Conservation (phyloP, 257 asterid species). For the Gentiana macrophylla region DNA sequence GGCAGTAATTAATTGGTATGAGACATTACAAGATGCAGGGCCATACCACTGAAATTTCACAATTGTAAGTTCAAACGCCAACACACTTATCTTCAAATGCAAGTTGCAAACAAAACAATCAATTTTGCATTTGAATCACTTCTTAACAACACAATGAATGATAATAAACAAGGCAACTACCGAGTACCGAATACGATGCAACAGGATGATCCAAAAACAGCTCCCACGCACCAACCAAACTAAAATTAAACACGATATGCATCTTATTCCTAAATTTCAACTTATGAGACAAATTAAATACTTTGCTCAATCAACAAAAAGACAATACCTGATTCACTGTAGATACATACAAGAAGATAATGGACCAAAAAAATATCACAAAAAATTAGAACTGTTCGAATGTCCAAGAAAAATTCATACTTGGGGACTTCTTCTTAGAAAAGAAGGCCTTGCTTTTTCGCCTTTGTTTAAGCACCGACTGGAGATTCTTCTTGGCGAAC, state of each 20-base stretch:
- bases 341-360: too few species aligned
- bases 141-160: neutral
- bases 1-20: too few species aligned
- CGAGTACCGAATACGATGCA: too few species aligned
- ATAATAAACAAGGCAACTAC: too few species aligned
- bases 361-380: neutral
- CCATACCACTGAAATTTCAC: neutral
- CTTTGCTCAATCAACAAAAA: too few species aligned
- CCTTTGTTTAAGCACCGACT: slow-evolving; percentile 54
- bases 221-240: too few species aligned
- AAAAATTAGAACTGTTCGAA: neutral
- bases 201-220: too few species aligned
- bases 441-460: slow-evolving; percentile 59
- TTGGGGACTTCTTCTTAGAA: slow-evolving; percentile 41
- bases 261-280: too few species aligned
- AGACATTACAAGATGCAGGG: too few species aligned
- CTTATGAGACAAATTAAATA: too few species aligned
- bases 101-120: neutral
- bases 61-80: neutral
- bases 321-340: too few species aligned
- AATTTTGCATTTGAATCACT: neutral
- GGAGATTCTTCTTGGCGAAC: slow-evolving; percentile 91
- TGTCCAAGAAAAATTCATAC: neutral
- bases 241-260: too few species aligned
- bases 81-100: neutral